Evolutionary conservation across 1,139 yeast genomes (phyloP).

Genomic region (Saccharomyces hybrid): DNA sequence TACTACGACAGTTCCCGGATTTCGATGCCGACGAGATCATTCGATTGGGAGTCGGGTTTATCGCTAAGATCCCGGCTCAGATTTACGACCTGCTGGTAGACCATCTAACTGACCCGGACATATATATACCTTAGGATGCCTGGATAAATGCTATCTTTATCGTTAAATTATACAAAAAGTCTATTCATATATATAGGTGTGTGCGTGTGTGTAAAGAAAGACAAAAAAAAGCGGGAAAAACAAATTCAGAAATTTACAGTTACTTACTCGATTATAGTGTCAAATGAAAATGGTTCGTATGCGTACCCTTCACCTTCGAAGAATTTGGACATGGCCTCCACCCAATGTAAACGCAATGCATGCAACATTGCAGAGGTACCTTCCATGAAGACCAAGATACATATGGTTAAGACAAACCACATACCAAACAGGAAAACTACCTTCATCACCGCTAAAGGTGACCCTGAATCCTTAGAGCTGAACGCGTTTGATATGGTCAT

Average conservation of each 20-base stretch:
- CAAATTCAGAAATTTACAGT: background rate
- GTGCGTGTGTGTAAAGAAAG: background rate
- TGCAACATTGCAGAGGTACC: slow-evolving; percentile 86
- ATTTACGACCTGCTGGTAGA: slow-evolving; percentile 62
- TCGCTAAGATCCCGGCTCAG: slow-evolving; percentile 64
- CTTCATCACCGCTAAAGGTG: slow-evolving; percentile 29
- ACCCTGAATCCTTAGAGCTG: slow-evolving; percentile 33
- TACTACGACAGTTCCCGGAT: slow-evolving; percentile 65
- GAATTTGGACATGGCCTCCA: slow-evolving; percentile 77
- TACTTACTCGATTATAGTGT: slow-evolving; percentile 5
- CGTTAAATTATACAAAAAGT: background rate
- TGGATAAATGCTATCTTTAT: background rate
- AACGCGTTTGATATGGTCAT: slow-evolving; percentile 66
- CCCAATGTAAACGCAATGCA: slow-evolving; percentile 80
- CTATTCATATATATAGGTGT: background rate
- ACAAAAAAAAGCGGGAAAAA: background rate
- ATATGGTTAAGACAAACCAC: slow-evolving; percentile 72
- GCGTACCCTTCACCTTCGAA: slow-evolving; percentile 76
- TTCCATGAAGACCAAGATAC: slow-evolving; percentile 72
- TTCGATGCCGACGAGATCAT: slow-evolving; percentile 70
- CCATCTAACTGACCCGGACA: slow-evolving; percentile 54
- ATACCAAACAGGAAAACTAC: slow-evolving; percentile 50
- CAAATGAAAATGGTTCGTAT: slow-evolving; percentile 61
- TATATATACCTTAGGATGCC: background rate
- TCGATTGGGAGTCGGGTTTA: slow-evolving; percentile 70